Base-by-base conservation (phyloP, 495 filamentous ascomycete species). In the Symbiotaphrina buchneri region DNA sequence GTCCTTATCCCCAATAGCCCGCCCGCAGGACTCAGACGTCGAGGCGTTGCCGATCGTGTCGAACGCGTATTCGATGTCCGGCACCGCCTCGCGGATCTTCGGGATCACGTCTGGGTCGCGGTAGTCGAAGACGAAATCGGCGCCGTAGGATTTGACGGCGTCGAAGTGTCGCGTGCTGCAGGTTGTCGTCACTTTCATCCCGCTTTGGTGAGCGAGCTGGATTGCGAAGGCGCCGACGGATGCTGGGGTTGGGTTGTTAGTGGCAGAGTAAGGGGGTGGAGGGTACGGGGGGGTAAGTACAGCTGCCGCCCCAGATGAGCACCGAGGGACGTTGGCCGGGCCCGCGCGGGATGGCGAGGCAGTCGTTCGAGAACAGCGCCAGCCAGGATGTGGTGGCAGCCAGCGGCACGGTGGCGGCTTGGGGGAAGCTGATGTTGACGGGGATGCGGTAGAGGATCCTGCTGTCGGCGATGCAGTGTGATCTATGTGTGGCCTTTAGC, bases 151-250 rank as follows among this genome's bases (percentile, higher is more conserved):
- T 20, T 37, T 25, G 3, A 37, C 35, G 4, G 26, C 17, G 1
- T 33, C 35, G 13, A 25, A 25, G 22, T 25, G 7, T 25, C 13
- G 7, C 8, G 22, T 7, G 22, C 22, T 25, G 24, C 32, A 34
- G 6, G 32, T 34, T 10, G 32, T 34, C 7, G 16, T 10, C 2
- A 53, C 43, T 0, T 48, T 16, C 0, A 53, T 25, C 7, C 44
- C 47, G 22, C 17, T 39, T 2, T 40, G 23, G 0, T 33, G 18
- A 1, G 51, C 49, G 0, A 53, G 15, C 17, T 55, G 51, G 10
- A 55, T 46, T 4, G 51, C 28, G 25, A 51, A 51, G 0, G 41
- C 37, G 3, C 51, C 49, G 2, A 54, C 51, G 21, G 47, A 50
- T 1, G 45, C 47, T 48, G 19, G 5, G 22, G 22, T 25, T 25